Evolutionary conservation across 306 rosid genomes (phyloP), one percentile per base, ranked within the genome.

Genomic region (Dryas alaskensis): DNA sequence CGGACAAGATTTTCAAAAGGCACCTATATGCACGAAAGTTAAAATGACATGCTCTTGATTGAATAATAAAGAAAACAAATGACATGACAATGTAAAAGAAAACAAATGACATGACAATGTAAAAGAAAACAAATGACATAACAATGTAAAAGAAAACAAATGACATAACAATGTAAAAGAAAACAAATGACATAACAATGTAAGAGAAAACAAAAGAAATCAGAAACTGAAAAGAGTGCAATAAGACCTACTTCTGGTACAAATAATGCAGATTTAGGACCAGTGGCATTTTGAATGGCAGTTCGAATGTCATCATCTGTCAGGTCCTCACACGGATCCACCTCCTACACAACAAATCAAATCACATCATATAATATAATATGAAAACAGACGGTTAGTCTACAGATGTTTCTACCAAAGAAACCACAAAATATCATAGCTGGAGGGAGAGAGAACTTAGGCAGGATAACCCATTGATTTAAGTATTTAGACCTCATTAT

Each of bases 311-410:
- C 99, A 60, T 92, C 98, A 84, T 95, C 99, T 81, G 98, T 92
- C 82, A 95, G 87, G 76, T 86, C 96, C 88, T 92, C 96, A 64
- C 99, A 95, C n/a, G 99, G 99, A 90, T 95, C 99, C 76, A 95
- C 99, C 84, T 92, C 99, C 99, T 95, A 80, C 86, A 80, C 19
- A 84, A 53, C 8, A 81, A 59, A 73, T 51, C 37, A 75, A 73
- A 60, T 70, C 67, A 65, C 68, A 76, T 71, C 53, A 75, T 67
- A 40, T 70, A 78, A 75, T 67, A 40, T 70, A 78, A 79, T 13
- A 72, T 27, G 17, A 0, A 31, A 31, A 55, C 22, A 37, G 39
- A 69, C 40, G n/a, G 10, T 19, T 40, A 6, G 52, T n/a, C 0
- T 43, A 25, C 17, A 45, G 1, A 44, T 40, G 27, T 43, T 13